Evolutionary conservation across 352 stramenopile genomes (phyloP), one percentile per base, ranked within the genome.

Genomic region (Phytophthora podocarpi): DNA sequence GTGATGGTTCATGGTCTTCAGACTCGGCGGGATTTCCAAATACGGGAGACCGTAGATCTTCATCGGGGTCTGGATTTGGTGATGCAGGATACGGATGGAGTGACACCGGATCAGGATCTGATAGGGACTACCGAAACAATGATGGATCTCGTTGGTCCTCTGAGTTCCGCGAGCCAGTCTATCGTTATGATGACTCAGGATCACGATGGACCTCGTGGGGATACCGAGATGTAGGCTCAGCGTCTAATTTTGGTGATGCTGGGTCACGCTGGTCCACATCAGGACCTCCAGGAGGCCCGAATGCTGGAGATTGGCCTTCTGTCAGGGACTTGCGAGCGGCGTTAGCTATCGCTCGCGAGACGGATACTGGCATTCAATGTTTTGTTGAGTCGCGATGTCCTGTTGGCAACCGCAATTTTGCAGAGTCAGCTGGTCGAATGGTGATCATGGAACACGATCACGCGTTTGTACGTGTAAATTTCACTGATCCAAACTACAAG

Each of bases 381-480:
- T 71, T 70, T 28, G 46, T 78, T 11, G 35, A 62, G n/a, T 26
- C 28, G 8, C 49, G 67, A 20, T 83, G 74, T 23, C 59, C 69
- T 4, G 31, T 79, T 36, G 58, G 47, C 2, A 62, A 55, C 11
- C 48, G 40, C 4, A 36, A 43, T 10, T 55, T 62, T 32, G 55
- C 61, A 20, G 64, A 63, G 21, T 50, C 65, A 1, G 70, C 70
- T 31, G 74, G 70, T 2, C 53, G 64, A 13, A 65, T 82, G 47
- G 49, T 78, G 13, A 62, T 73, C 4, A 40, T 82, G 26, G 41
- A 59, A 12, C 57, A 74, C 11, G 8, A 59, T 5, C 67, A 31
- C 0, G 59, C 74, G 12, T 46, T 36, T 1, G 52, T 64, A 9
- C 34, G 42, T 0, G 61, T 80, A 10, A 47, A 57, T 16, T 70